Base-by-base conservation (phyloP, 441 rosid species). In the Eruca vesicaria region DNA sequence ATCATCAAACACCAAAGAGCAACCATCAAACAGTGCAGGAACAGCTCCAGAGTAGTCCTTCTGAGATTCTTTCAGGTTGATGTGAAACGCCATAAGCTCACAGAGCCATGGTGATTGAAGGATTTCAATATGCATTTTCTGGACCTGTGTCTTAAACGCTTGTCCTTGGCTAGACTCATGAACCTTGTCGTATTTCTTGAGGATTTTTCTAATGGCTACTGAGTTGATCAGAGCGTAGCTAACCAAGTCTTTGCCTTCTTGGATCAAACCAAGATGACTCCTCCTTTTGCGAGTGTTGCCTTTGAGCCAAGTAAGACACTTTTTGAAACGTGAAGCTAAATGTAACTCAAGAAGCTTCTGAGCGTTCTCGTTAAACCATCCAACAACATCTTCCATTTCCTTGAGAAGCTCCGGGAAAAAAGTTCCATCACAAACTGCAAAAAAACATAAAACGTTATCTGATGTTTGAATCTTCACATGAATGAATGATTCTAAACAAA, bases 111-210 rank as follows among this genome's bases (percentile, higher is more conserved):
- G 99, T 45, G 99, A 95, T 38, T 88, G 97, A 64, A 92, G 93
- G 79, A 92, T 95, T 75, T 94, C 98, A 29, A 89, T 83, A 69
- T 88, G 89, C 98, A 92, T 86, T 33, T 84, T 88, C 79, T 88
- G 96, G 0, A 89, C 91, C 63, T 86, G 88, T n/a, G 94, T 86
- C 86, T 87, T 95, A 79, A 95, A 95, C 71, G 90, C 92, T 83
- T 91, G 98, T 31, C 97, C 99, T 89, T 91, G 97, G 58, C 83
- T 91, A 35, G 98, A 92, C 76, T 85, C 87, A 75, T 95, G 98
- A 80, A 89, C 98, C 96, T 92, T 94, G 76, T 92, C 97, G 66
- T 95, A 92, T 78, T 91, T 92, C 84, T 95, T 95, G n/a, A 95
- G 90, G 61, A 95, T 95, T 79, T 95, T 95, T 31, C 96, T 78